Conservation (phyloP, 2,329 filamentous ascomycete genomes). For the Blumeria graminis region DNA sequence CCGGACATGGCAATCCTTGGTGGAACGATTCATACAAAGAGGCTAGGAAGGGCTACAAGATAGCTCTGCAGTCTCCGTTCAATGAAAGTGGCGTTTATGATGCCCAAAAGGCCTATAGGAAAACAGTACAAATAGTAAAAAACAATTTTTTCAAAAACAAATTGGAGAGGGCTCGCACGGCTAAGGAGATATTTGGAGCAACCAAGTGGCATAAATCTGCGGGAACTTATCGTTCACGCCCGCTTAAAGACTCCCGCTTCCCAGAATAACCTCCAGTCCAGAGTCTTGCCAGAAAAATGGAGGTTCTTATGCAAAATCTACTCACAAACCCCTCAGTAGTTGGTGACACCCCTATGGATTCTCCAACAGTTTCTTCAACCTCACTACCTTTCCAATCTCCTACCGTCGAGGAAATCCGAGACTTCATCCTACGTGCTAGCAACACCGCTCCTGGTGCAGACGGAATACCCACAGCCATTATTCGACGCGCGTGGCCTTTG, state of each 20-base stretch:
- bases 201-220: not conserved
- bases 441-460: not conserved
- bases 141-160: not conserved
- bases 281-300: not conserved
- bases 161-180: not conserved
- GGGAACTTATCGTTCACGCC: not conserved
- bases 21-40: not conserved
- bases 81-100: not conserved
- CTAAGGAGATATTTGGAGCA: not conserved
- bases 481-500: not conserved
- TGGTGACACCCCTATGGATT: not conserved
- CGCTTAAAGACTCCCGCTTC: too few relatives aligned
- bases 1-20: not conserved
- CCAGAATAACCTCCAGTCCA: not conserved
- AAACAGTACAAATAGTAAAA: not conserved
- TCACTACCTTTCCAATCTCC: not conserved
- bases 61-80: not conserved
- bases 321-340: not conserved
- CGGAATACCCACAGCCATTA: not conserved
- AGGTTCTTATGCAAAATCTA: not conserved
- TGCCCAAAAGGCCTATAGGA: not conserved
- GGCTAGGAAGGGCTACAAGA: not conserved
- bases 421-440: not conserved
- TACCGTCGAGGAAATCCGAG: not conserved
- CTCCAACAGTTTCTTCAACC: not conserved